Conservation (phyloP, 2,329 filamentous ascomycete genomes). For the Claviceps sp. region DNA sequence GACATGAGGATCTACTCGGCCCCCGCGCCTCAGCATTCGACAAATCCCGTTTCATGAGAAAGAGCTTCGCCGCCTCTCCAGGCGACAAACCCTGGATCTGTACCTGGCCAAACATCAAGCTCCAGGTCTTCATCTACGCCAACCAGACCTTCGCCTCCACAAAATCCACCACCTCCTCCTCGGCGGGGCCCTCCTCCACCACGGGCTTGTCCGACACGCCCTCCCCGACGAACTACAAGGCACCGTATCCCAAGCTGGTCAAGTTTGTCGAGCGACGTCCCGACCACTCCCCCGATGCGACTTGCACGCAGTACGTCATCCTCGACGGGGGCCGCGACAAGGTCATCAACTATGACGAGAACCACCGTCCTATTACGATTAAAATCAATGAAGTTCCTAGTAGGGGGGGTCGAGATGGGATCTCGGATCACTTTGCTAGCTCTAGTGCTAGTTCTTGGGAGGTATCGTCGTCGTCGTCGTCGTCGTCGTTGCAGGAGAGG, state of each 20-base stretch:
- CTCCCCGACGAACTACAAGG: constrained; percentile 9
- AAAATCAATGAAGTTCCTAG: constrained; percentile 26
- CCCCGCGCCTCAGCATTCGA: constrained; percentile 9
- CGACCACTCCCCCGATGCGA: constrained; percentile 18
- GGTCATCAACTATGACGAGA: constrained; percentile 16
- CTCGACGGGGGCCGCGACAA: constrained; percentile 22
- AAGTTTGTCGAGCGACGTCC: constrained; percentile 42
- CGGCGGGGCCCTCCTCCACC: neutral
- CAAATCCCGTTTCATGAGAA: constrained; percentile 14
- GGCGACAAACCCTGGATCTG: constrained; percentile 47
- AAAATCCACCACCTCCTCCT: constrained; percentile 4
- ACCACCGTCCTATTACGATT: constrained; percentile 28
- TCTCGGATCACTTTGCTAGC: constrained; percentile 3
- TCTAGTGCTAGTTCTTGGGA: constrained; percentile 4
- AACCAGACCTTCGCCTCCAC: constrained; percentile 32
- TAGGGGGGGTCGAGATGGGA: neutral
- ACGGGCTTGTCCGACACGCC: neutral
- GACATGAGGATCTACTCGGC: constrained; percentile 11
- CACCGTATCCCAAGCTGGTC: constrained; percentile 36
- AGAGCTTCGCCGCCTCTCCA: constrained; percentile 17
- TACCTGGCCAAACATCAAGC: constrained; percentile 39
- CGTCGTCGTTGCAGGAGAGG: neutral
- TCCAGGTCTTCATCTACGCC: constrained; percentile 45
- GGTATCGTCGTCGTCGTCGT: neutral
- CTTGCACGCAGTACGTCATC: constrained; percentile 37